A percentile compares a stretch with the other conserved stretches of the same genome.
Evolutionary conservation across 2,329 filamentous ascomycete genomes (phyloP).

Genomic region (Ramularia endophylla): DNA sequence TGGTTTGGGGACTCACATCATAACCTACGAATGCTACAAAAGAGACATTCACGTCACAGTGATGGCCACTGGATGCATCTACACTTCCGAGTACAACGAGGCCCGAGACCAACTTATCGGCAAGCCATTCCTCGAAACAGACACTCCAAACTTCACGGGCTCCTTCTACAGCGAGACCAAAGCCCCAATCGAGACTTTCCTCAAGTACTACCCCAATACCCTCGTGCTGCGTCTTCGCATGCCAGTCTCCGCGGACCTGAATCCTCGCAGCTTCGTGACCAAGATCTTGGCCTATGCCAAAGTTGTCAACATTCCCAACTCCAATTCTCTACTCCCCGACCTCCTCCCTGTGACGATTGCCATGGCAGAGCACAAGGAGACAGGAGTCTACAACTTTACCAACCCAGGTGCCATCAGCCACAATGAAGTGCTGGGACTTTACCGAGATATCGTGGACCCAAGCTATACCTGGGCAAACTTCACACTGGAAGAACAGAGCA

Average conservation of each 20-base stretch:
- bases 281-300: constrained; percentile 61
- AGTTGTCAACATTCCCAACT: constrained; percentile 63
- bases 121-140: constrained; percentile 55
- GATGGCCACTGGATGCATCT: constrained; percentile 58
- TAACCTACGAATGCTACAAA: constrained; percentile 56
- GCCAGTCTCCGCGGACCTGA: constrained; percentile 63
- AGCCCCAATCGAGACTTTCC: constrained; percentile 57
- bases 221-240: constrained; percentile 62
- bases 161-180: constrained; percentile 66
- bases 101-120: constrained; percentile 55
- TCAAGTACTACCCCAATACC: constrained; percentile 58
- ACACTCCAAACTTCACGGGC: constrained; percentile 58
- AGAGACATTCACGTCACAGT: constrained; percentile 58
- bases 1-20: constrained; percentile 58
- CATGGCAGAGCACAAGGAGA: constrained; percentile 56
- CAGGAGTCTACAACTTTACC: constrained; percentile 64
- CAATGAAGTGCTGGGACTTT: constrained; percentile 60
- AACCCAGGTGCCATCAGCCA: constrained; percentile 67
- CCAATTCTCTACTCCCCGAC: constrained; percentile 60
- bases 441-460: constrained; percentile 58
- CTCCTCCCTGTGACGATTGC: constrained; percentile 57
- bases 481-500: constrained; percentile 58
- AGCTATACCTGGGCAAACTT: constrained; percentile 61
- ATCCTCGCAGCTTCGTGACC: constrained; percentile 62
- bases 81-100: constrained; percentile 18